A percentile compares a stretch with the other conserved stretches of the same genome.
These are phyloP conservation scores for Komagataella phaffii DNA, from an alignment of 805 yeast genomes.

Conservation along the genomic window DNA sequence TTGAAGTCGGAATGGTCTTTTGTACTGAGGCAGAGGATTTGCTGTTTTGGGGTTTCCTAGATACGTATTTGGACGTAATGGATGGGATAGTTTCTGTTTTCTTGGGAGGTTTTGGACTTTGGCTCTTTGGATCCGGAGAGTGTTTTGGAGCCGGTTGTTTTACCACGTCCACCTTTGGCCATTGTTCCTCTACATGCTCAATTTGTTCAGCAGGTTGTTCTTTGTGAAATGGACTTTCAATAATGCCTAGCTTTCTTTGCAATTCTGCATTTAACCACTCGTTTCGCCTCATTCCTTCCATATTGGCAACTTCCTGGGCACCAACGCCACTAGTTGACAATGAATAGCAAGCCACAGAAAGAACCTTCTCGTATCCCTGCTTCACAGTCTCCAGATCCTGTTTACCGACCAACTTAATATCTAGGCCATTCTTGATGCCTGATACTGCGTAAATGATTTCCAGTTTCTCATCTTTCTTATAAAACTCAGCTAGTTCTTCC, in stretches of 20 bases:
- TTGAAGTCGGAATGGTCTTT: neutral
- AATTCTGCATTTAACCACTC: neutral
- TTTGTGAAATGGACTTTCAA: slow-evolving; percentile 6
- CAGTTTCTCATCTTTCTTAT: slow-evolving; percentile 20
- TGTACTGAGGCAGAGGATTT: neutral
- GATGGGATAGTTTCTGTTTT: slow-evolving; percentile 1
- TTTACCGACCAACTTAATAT: neutral
- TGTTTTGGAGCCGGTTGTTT: neutral
- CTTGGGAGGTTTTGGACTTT: neutral
- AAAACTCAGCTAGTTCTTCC: slow-evolving; percentile 22
- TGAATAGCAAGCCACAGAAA: slow-evolving; percentile 19
- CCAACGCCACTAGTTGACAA: neutral
- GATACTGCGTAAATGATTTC: slow-evolving; percentile 27
- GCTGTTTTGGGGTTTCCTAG: slow-evolving; percentile 1
- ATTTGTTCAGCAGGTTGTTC: neutral
- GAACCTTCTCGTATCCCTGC: slow-evolving; percentile 16
- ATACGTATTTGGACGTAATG: slow-evolving; percentile 3
- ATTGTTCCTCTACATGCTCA: neutral
- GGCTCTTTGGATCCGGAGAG: neutral
- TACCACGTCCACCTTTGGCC: neutral
- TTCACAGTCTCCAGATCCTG: slow-evolving; percentile 13
- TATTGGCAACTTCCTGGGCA: neutral
- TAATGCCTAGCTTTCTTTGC: slow-evolving; percentile 7
- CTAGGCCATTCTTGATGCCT: slow-evolving; percentile 15
- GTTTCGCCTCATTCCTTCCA: neutral